These are phyloP conservation scores for Inga leiocalycina DNA, from an alignment of 306 rosid genomes.

Conservation along the genomic window DNA sequence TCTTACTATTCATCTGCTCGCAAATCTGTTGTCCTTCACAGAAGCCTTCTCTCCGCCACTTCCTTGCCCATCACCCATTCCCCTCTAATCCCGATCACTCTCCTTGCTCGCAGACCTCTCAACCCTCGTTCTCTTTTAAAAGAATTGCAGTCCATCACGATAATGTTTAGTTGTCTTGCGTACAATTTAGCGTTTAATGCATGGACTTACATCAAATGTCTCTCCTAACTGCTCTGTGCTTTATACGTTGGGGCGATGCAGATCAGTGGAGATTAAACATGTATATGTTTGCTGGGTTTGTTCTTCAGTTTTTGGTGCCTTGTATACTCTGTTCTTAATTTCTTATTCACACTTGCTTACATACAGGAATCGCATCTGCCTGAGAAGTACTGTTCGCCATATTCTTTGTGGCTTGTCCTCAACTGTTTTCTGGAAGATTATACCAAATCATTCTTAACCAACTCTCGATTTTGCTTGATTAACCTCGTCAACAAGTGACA, in stretches of 20 bases:
- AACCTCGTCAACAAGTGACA: not conserved
- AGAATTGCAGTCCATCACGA: conserved; percentile 39
- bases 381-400: not conserved
- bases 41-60: conserved; percentile 25
- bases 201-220: conserved; percentile 48
- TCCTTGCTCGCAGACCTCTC: conserved; percentile 44
- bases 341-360: not conserved
- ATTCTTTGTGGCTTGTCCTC: not conserved
- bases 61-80: conserved; percentile 36
- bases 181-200: conserved; percentile 40
- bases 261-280: conserved; percentile 55
- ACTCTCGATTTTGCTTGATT: not conserved
- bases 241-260: conserved; percentile 38
- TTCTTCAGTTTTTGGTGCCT: not conserved
- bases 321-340: not conserved
- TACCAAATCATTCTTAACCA: not conserved
- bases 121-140: conserved; percentile 44
- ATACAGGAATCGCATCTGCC: not conserved
- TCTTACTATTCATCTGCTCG: conserved; percentile 41
- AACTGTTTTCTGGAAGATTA: not conserved
- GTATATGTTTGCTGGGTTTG: not conserved
- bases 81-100: conserved; percentile 40
- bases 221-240: conserved; percentile 55
- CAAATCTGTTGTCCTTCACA: conserved; percentile 36
- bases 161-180: conserved; percentile 36